Conservation (phyloP, 345 rosid species). For the Laguncularia racemosa region DNA sequence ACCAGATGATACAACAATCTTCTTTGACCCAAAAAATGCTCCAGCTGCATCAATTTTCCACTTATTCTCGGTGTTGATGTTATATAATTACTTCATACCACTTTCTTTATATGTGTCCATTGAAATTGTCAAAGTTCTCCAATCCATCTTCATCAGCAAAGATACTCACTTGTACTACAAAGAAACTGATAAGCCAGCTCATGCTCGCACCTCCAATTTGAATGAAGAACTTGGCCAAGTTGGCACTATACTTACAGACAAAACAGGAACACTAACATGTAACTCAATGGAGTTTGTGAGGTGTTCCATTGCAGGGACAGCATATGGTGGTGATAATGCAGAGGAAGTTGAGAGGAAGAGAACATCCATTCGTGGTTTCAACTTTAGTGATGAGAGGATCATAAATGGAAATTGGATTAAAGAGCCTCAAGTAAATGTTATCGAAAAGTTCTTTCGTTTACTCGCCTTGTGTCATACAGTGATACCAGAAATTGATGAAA, state of each 20-base stretch:
- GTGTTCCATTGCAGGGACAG: slow-evolving; percentile 83
- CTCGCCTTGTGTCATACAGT: slow-evolving; percentile 86
- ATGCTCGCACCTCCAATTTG: slow-evolving; percentile 81
- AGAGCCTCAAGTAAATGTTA: slow-evolving; percentile 41
- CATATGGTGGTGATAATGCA: slow-evolving; percentile 73
- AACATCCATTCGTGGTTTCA: slow-evolving; percentile 57
- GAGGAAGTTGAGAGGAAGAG: slow-evolving; percentile 41
- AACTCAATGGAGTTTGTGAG: slow-evolving; percentile 96
- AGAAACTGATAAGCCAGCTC: slow-evolving; percentile 73
- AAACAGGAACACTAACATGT: slow-evolving; percentile 92
- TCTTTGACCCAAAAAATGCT: slow-evolving; percentile 55
- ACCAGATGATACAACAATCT: slow-evolving; percentile 50
- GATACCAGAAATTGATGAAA: slow-evolving; percentile 75
- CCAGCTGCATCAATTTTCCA: slow-evolving; percentile 48
- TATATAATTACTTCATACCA: slow-evolving; percentile 67
- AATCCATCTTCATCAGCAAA: slow-evolving; percentile 71
- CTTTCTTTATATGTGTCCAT: slow-evolving; percentile 80
- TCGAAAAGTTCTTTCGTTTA: slow-evolving; percentile 55
- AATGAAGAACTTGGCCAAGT: slow-evolving; percentile 95
- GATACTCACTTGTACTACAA: slow-evolving; percentile 74
- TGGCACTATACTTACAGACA: slow-evolving; percentile 80
- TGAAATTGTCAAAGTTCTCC: slow-evolving; percentile 83
- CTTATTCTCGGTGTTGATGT: slow-evolving; percentile 58
- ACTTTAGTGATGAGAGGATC: slow-evolving; percentile 76
- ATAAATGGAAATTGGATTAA: slow-evolving; percentile 73